A percentile compares a stretch with the other conserved stretches of the same genome.
These are phyloP conservation scores for Marasmius oreades DNA, from an alignment of 1,284 basidiomycete species.

Conservation along the genomic window DNA sequence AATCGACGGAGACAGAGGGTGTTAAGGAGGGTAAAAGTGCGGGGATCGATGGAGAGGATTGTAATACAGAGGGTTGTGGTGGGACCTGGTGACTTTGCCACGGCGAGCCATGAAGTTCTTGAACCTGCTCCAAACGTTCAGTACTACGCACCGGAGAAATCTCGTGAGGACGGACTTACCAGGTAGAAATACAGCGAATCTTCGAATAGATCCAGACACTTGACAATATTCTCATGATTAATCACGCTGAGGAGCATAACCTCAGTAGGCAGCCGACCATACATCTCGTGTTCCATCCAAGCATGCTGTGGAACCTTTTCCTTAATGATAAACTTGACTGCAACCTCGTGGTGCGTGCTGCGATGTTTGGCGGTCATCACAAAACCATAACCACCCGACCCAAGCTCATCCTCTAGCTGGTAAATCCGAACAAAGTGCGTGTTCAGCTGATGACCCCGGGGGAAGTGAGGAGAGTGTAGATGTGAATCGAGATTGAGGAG, in stretches of 20 bases:
- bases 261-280: slow-evolving; percentile 74
- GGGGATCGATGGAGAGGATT: slow-evolving; percentile 31
- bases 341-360: slow-evolving; percentile 61
- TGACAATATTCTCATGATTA: slow-evolving; percentile 78
- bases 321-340: slow-evolving; percentile 93
- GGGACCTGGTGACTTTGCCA: slow-evolving; percentile 48
- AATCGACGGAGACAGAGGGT: slow-evolving; percentile 47
- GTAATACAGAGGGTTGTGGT: slow-evolving; percentile 18
- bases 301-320: slow-evolving; percentile 77
- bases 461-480: slow-evolving; percentile 57
- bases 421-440: slow-evolving; percentile 66
- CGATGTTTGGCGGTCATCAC: slow-evolving; percentile 77
- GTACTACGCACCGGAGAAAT: neutral
- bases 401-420: slow-evolving; percentile 75
- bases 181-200: slow-evolving; percentile 85
- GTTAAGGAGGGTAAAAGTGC: slow-evolving; percentile 55
- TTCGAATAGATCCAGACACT: slow-evolving; percentile 81
- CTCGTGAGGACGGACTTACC: slow-evolving; percentile 41
- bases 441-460: slow-evolving; percentile 59
- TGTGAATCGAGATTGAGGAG: slow-evolving; percentile 29
- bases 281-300: slow-evolving; percentile 67
- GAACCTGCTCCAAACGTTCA: slow-evolving; percentile 54
- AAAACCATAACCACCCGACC: slow-evolving; percentile 90
- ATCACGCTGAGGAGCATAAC: slow-evolving; percentile 74
- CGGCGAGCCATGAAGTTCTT: slow-evolving; percentile 88